A percentile compares a stretch with the other conserved stretches of the same genome.
Conservation (phyloP, 148 eudicot species). For the Suaeda aralocaspica region DNA sequence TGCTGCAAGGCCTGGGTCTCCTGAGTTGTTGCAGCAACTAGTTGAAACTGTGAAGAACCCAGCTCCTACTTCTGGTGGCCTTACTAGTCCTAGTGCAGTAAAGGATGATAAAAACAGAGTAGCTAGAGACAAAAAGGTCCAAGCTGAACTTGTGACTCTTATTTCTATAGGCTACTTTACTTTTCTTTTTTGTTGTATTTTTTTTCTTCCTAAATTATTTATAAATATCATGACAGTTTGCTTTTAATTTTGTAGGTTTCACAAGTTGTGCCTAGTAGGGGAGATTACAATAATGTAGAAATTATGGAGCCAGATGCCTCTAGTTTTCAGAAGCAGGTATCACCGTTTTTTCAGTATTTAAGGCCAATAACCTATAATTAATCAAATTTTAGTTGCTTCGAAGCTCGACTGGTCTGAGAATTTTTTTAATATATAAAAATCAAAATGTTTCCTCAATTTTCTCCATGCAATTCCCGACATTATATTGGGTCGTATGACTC, state of each 20-base stretch:
- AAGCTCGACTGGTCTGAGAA: background rate
- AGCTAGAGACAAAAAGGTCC: conserved; percentile 73
- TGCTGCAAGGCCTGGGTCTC: conserved; percentile 91
- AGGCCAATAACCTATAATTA: background rate
- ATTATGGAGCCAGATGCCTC: conserved; percentile 62
- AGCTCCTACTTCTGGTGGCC: conserved; percentile 36
- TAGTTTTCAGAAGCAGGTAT: conserved; percentile 75
- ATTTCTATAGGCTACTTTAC: background rate
- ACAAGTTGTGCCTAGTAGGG: conserved; percentile 55
- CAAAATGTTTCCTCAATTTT: too few relatives aligned
- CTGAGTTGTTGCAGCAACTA: conserved; percentile 80
- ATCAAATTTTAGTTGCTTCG: background rate
- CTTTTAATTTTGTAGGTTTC: too few relatives aligned
- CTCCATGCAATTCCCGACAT: too few relatives aligned
- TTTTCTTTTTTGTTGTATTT: background rate
- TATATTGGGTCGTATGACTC: too few relatives aligned
- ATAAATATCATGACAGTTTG: too few relatives aligned
- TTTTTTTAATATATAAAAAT: too few relatives aligned
- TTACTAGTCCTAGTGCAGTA: conserved; percentile 39
- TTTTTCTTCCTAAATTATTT: too few relatives aligned
- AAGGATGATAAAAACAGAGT: conserved; percentile 61
- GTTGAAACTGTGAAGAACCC: conserved; percentile 89
- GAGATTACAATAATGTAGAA: conserved; percentile 51
- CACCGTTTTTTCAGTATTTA: background rate
- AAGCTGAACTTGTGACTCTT: background rate